Evolutionary conservation across 2,329 filamentous ascomycete species (phyloP), one percentile per base, ranked within the genome.

Genomic region (Exserohilum turcica): DNA sequence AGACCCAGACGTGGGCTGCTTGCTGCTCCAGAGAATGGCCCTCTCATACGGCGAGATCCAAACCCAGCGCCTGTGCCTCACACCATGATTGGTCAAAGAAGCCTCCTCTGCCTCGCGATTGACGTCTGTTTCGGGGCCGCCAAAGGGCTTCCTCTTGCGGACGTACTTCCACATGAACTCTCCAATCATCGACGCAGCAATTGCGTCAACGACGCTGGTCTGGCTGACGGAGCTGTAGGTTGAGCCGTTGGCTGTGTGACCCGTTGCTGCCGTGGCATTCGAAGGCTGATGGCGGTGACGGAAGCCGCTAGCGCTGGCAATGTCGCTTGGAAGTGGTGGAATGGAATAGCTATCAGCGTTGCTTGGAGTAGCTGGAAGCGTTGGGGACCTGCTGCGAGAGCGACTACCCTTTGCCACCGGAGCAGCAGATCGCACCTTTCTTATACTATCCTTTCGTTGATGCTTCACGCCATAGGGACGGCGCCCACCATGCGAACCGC

Each of bases 41-140:
- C 92, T 84, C 76, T 99, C 94, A 70, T 99, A 97, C 2, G 94
- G 94, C 15, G 93, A 94, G 59, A 99, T 84, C 94, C 94, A 99
- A 2, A 99, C 94, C 94, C 94, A 99, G 73, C 94, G 84, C 78
- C 92, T 97, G 74, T 99, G 94, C 27, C 94, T 78, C 5, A 83
- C 89, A 61, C 85, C 85, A 64, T 83, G 85, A 60, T 79, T 82
- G 86, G 74, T 90, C 86, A 67, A 92, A 86, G 70, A 66, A 31
- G 83, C 82, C 55, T 81, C 83, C 61, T 82, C 85, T 19, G 79
- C 81, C 28, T 74, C 67, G 38, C 82, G 80, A 69, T 80, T 81
- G 36, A 83, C 77, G 33, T 79, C 75, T 19, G 69, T 63, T 38
- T 92, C 90, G 3, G 83, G 78, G 47, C 93, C 86, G 16, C 91